phyloP scores from a whole-genome alignment of 768 basidiomycete species.

The Boletus coccyginus region DNA sequence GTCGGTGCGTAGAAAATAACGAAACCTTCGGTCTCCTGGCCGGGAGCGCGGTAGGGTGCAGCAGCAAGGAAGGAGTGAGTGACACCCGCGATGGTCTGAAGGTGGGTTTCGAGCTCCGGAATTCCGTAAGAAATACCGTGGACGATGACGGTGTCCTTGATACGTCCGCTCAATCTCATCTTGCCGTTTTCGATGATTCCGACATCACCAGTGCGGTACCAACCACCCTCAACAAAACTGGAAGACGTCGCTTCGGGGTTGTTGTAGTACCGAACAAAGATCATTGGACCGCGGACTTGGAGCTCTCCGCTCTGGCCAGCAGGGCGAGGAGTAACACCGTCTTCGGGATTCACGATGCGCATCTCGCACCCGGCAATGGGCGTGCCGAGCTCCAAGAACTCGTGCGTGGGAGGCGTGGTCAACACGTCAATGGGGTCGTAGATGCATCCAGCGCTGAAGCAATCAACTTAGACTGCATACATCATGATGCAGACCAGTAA shows the following conservation, averaged over 20 bases:
- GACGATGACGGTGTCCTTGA: conserved; percentile 44
- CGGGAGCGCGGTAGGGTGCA: conserved; percentile 37
- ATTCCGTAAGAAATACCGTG: conserved; percentile 43
- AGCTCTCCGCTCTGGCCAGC: conserved; percentile 38
- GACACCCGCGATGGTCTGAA: conserved; percentile 38
- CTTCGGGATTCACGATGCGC: conserved; percentile 33
- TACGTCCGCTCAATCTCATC: conserved; percentile 39
- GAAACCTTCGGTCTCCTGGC: conserved; percentile 43
- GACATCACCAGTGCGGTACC: conserved; percentile 63
- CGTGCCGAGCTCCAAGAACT: conserved; percentile 39
- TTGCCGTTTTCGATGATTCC: conserved; percentile 36
- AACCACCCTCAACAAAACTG: conserved; percentile 47
- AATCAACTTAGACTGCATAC: neutral
- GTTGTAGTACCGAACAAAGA: conserved; percentile 47
- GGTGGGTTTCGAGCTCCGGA: conserved; percentile 37
- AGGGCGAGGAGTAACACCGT: conserved; percentile 25
- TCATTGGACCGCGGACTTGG: conserved; percentile 39
- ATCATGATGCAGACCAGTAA: neutral
- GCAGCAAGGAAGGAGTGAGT: conserved; percentile 35
- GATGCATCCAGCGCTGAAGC: conserved; percentile 37
- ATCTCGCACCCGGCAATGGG: conserved; percentile 32
- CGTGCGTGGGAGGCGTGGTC: conserved; percentile 16
- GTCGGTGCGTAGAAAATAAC: conserved; percentile 40
- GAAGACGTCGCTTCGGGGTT: conserved; percentile 46
- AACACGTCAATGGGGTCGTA: conserved; percentile 33